phyloP scores from a whole-genome alignment of 2,329 filamentous ascomycete species.

The Beauveria rudraprayagi region DNA sequence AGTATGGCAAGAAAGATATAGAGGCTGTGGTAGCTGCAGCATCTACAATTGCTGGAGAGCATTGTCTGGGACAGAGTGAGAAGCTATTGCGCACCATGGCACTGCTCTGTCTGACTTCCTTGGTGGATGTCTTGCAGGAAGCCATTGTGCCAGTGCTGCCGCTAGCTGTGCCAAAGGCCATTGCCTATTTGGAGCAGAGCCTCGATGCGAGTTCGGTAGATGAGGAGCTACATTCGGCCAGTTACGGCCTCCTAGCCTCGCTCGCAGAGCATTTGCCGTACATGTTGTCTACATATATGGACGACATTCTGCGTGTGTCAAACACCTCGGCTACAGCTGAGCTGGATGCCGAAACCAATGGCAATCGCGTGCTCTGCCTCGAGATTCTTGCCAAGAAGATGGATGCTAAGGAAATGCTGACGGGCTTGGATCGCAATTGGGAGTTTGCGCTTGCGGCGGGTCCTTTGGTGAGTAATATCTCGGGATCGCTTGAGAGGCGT shows the following conservation, averaged over 20 bases:
- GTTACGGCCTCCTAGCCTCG: slow-evolving; percentile 70
- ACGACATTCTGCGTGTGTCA: slow-evolving; percentile 63
- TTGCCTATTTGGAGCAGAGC: slow-evolving; percentile 62
- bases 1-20: slow-evolving; percentile 87
- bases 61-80: slow-evolving; percentile 69
- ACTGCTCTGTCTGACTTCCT: slow-evolving; percentile 79
- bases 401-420: slow-evolving; percentile 67
- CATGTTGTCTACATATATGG: slow-evolving; percentile 75
- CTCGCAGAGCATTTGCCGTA: slow-evolving; percentile 79
- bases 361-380: slow-evolving; percentile 61
- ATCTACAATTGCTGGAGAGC: slow-evolving; percentile 63
- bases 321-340: slow-evolving; percentile 60
- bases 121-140: slow-evolving; percentile 81
- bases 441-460: slow-evolving; percentile 53
- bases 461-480: slow-evolving; percentile 46
- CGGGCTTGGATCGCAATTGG: slow-evolving; percentile 67
- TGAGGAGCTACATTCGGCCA: slow-evolving; percentile 67
- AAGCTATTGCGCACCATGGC: slow-evolving; percentile 70
- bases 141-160: slow-evolving; percentile 79
- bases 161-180: slow-evolving; percentile 60
- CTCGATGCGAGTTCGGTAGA: slow-evolving; percentile 45
- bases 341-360: slow-evolving; percentile 53
- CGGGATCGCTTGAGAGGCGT: neutral
- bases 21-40: slow-evolving; percentile 69
- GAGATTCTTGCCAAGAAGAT: slow-evolving; percentile 69